Conservation (phyloP, 2,329 filamentous ascomycete species). For the Shiraia sp. region DNA sequence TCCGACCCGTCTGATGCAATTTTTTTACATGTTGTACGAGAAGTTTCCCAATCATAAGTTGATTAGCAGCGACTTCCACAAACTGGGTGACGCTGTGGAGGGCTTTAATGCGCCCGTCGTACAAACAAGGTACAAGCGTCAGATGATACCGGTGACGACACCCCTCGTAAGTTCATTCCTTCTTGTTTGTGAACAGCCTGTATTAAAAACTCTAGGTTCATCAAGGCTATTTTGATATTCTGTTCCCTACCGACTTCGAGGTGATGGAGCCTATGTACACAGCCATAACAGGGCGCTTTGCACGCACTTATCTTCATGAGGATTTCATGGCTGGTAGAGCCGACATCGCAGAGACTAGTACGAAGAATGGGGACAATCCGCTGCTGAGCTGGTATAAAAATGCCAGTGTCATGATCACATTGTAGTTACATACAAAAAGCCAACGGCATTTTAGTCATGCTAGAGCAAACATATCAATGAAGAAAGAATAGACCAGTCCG, state of each 20-base stretch:
- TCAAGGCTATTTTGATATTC: slow-evolving; percentile 98
- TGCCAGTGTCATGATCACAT: slow-evolving; percentile 86
- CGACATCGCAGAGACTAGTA: slow-evolving; percentile 85
- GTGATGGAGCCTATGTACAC: slow-evolving; percentile 91
- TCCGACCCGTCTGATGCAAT: slow-evolving; percentile 91
- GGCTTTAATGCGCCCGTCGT: slow-evolving; percentile 94
- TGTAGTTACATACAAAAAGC: slow-evolving; percentile 54
- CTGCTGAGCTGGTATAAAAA: slow-evolving; percentile 93
- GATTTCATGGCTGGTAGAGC: slow-evolving; percentile 92
- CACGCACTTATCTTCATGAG: slow-evolving; percentile 81
- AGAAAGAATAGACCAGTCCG: too few relatives aligned
- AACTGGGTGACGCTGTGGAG: slow-evolving; percentile 76
- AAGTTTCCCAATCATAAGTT: slow-evolving; percentile 91
- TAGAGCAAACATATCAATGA: too few relatives aligned
- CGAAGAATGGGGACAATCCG: slow-evolving; percentile 89
- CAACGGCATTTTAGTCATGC: too few relatives aligned
- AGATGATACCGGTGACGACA: slow-evolving; percentile 86
- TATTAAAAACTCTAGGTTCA: slow-evolving; percentile 68
- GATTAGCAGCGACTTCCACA: slow-evolving; percentile 87
- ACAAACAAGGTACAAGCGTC: slow-evolving; percentile 86
- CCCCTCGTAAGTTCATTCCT: slow-evolving; percentile 71
- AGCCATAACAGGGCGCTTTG: slow-evolving; percentile 89
- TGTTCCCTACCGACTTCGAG: slow-evolving; percentile 94
- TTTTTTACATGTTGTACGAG: slow-evolving; percentile 86
- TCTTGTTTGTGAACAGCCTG: not conserved